Conservation (phyloP, 108 stramenopile genomes). For the Skeletonema grethae region DNA sequence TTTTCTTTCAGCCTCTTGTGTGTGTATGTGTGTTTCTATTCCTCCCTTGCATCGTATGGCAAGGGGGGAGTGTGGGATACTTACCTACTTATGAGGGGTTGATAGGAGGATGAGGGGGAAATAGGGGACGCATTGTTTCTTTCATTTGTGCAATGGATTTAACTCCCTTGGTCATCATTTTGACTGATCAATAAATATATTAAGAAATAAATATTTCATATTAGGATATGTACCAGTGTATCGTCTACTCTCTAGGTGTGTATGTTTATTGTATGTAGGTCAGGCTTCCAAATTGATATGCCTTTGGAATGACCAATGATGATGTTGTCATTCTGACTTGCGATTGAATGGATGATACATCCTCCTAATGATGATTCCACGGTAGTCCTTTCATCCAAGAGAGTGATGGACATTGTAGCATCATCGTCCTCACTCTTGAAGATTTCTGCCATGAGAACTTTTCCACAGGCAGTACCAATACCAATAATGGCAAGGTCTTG, state of each 20-base stretch:
- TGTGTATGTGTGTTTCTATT: no score
- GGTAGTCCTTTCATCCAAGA: background rate
- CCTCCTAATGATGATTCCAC: slow-evolving; percentile 2
- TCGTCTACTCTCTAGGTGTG: no score
- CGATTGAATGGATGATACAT: background rate
- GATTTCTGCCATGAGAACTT: slow-evolving; percentile 3
- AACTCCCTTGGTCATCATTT: slow-evolving; percentile 9
- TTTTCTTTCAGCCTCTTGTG: background rate
- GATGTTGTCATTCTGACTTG: background rate
- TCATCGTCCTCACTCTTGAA: background rate
- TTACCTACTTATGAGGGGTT: background rate
- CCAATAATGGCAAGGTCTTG: background rate
- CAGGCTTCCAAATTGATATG: background rate
- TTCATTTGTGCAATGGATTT: slow-evolving; percentile 8
- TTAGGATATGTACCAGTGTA: no score
- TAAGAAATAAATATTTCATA: slow-evolving; percentile 10
- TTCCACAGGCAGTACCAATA: slow-evolving; percentile 3
- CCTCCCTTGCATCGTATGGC: background rate
- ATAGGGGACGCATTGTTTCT: background rate
- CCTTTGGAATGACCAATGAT: slow-evolving; percentile 8
- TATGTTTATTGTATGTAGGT: background rate
- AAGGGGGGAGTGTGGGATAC: background rate
- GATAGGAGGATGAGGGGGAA: background rate
- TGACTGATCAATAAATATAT: slow-evolving; percentile 9
- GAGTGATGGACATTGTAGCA: background rate